Evolutionary conservation across 768 basidiomycete species (phyloP).

Genomic region (Pleurotus citrinopileatus): DNA sequence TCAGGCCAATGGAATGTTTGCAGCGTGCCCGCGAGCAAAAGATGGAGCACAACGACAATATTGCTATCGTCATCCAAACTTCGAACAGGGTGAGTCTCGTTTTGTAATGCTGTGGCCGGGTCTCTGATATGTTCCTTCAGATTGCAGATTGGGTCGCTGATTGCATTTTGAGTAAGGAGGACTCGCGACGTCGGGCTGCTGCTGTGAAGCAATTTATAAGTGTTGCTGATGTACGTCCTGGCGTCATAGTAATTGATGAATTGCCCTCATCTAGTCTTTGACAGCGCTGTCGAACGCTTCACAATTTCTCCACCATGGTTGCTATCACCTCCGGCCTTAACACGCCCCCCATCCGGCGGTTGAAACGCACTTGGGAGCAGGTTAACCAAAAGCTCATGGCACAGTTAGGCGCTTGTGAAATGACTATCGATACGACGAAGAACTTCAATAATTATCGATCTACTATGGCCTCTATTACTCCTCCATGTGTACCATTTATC

Average conservation of each 20-base stretch:
- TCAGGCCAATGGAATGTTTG: conserved; percentile 88
- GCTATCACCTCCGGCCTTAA: conserved; percentile 94
- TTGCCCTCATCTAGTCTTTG: background rate
- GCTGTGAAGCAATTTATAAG: conserved; percentile 89
- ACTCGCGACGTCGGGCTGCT: conserved; percentile 76
- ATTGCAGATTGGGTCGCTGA: conserved; percentile 94
- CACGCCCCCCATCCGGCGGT: conserved; percentile 86
- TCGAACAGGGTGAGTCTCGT: conserved; percentile 68
- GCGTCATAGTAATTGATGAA: background rate
- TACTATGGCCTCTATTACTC: conserved; percentile 76
- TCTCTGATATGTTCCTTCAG: conserved; percentile 32
- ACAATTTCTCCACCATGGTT: conserved; percentile 97
- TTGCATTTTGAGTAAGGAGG: conserved; percentile 74
- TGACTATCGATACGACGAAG: conserved; percentile 88
- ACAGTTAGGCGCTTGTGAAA: conserved; percentile 77
- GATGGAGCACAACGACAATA: conserved; percentile 75
- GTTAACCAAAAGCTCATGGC: conserved; percentile 73
- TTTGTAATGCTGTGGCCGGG: background rate
- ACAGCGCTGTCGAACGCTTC: conserved; percentile 83
- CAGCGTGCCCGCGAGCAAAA: conserved; percentile 77
- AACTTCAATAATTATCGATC: conserved; percentile 93
- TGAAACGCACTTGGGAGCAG: conserved; percentile 93
- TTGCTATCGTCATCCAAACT: conserved; percentile 82
- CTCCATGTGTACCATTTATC: conserved; percentile 96
- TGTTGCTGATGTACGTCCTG: conserved; percentile 77